Base-by-base conservation (phyloP, 768 basidiomycete genomes). In the Tylopilus plumbeoviolaceoides region DNA sequence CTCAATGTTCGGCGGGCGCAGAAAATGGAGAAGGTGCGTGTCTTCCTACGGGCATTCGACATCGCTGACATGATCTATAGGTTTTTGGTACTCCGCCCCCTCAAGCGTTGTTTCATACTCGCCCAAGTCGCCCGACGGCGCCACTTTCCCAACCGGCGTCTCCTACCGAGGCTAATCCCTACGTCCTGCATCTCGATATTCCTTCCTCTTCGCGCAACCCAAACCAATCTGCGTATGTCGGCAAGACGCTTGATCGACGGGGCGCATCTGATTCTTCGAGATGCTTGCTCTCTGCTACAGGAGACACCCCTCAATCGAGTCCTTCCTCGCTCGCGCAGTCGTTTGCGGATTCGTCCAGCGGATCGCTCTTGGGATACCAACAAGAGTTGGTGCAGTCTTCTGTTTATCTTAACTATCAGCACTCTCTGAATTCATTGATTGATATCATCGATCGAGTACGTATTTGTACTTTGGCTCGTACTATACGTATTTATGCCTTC, bases 1-100 rank as follows among this genome's bases (percentile, higher is more conserved):
- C 79, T 86, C 63, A 88, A 87, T 61, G 89, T 93, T 43, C 78
- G 83, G 45, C 73, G 91, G 47, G 89, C 89, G 36, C 77, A 84
- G 63, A 93, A 92, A 71, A 91, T 93, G 89, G 89, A 91, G 70
- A 86, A 87, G 82, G 90, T 87, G 50, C 28, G 76, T 30, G 38
- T 10, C 17, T 42, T 27, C 38, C 33, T 1, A 33, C 12, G 25
- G 23, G 23, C 9, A 5, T 47, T 27, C 20, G 27, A 43, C 27
- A 30, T 21, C 21, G 42, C 58, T 57, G 43, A 50, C 21, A 39
- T 38, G 49, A 41, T 45, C 14, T 12, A 8, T 63, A 92, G 90
- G 78, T 93, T 58, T 92, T 93, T 62, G 90, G 90, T 50, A 82
- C 83, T 25, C 83, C 81, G 5, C 38, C 35, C 35, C 90, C 90